Evolutionary conservation across 2,329 filamentous ascomycete genomes (phyloP), one percentile per base, ranked within the genome.

Genomic region (Aspergillus fischeri): DNA sequence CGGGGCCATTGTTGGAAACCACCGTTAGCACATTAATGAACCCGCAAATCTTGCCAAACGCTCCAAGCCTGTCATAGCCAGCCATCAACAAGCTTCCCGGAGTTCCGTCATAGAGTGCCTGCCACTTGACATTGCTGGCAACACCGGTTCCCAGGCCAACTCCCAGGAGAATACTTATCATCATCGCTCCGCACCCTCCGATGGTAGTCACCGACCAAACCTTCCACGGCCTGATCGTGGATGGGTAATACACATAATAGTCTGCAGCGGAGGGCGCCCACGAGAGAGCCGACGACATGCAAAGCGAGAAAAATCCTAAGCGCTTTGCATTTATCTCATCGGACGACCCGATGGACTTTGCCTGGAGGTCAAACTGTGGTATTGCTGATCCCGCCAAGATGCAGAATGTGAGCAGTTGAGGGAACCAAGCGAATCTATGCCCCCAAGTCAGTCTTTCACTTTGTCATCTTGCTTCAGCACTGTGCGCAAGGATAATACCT

Each of bases 191-290:
- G 10, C 69, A 67, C 14, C 71, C 61, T 3, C 75, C 77, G 3
- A 68, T 57, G 11, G 72, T 71, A 1, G 76, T 78, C 54, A 74
- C 71, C 2, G 66, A 56, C 60, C 77, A 78, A 29, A 70, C 71
- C 44, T 69, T 69, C 60, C 68, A 71, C 51, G 68, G 69, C 51
- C 68, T 69, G 11, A 74, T 73, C 2, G 68, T 61, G 2, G 72
- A 67, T 0, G 75, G 73, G 56, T 77, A 76, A 60, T 79, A 78
- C 44, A 78, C 76, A 47, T 75, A 78, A 60, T 77, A 78, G 57
- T 79, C 77, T 6, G 75, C 72, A 14, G 69, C 70, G 5, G 71
- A 61, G 1, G 72, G 71, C 0, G 70, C 63, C 71, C 72, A 74
- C 3, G 72, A 64, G 10, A 77, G 67, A 6, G 67, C 61, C 1